Percentiles rank a stretch among this genome's conserved stretches.
phyloP scores from a whole-genome alignment of 495 filamentous ascomycete genomes.

The Neurospora sp. region DNA sequence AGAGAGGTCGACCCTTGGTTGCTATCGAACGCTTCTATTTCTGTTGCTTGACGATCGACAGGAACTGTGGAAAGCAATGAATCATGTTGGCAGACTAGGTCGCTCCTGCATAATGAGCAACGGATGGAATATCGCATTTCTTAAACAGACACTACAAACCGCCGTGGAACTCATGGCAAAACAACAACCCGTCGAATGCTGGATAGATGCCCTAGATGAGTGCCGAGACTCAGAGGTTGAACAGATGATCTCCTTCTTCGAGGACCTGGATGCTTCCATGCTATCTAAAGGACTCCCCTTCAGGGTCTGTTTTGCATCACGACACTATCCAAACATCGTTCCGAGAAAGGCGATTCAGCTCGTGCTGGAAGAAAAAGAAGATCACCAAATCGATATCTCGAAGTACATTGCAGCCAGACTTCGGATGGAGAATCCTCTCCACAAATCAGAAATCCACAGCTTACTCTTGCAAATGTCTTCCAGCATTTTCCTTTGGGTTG shows the following conservation, averaged over 20 bases:
- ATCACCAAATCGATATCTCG: too few species aligned
- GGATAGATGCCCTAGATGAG: constrained; percentile 32
- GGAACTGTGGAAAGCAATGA: constrained; percentile 11
- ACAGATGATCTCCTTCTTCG: constrained; percentile 24
- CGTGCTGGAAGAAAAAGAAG: neutral
- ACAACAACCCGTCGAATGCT: constrained; percentile 11
- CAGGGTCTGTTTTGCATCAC: constrained; percentile 35
- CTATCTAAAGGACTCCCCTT: neutral
- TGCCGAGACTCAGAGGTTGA: constrained; percentile 20
- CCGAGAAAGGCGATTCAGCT: constrained; percentile 18
- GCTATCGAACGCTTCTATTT: constrained; percentile 40
- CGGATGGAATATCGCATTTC: constrained; percentile 14
- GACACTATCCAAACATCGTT: constrained; percentile 36
- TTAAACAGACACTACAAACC: constrained; percentile 3
- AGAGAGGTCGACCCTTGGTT: constrained; percentile 37
- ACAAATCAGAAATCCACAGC: too few species aligned
- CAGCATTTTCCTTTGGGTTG: too few species aligned
- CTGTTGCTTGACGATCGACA: constrained; percentile 18
- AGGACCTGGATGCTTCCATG: constrained; percentile 12
- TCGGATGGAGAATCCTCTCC: too few species aligned
- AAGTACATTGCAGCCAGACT: too few species aligned
- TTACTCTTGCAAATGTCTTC: too few species aligned
- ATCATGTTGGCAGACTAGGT: neutral
- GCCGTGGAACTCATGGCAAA: constrained; percentile 8
- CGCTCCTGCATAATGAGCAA: neutral